Conservation (phyloP, 371 early-diverging fungal genomes). For the Syncephalastrum sp. region DNA sequence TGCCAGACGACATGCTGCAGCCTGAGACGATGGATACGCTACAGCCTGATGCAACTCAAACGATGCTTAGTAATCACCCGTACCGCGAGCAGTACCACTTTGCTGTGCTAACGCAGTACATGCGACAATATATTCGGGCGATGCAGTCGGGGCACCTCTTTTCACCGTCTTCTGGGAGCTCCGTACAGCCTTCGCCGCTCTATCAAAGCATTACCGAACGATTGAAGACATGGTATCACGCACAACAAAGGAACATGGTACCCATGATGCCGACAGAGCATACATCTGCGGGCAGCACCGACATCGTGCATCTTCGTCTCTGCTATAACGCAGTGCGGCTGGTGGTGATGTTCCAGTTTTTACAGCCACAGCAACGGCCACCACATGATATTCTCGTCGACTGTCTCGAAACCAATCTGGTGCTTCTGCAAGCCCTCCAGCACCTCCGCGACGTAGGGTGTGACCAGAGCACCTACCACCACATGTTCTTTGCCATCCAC, state of each 20-base stretch:
- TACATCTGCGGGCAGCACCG: conserved; percentile 1
- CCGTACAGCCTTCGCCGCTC: conserved; percentile 20
- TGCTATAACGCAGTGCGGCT: conserved; percentile 42
- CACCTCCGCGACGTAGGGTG: conserved; percentile 28
- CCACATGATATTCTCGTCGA: conserved; percentile 32
- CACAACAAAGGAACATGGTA: not conserved
- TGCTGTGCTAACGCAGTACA: conserved; percentile 30
- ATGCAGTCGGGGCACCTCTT: conserved; percentile 25
- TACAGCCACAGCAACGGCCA: conserved; percentile 18
- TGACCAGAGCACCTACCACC: conserved; percentile 48
- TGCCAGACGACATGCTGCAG: conserved; percentile 24
- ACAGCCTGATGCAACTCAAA: not conserved
- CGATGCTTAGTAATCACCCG: not conserved
- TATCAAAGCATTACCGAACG: conserved; percentile 33
- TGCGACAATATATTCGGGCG: conserved; percentile 40
- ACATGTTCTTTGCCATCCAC: conserved; percentile 46
- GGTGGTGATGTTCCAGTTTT: conserved; percentile 35
- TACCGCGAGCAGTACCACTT: conserved; percentile 21
- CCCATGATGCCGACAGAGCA: not conserved
- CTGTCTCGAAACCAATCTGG: conserved; percentile 32
- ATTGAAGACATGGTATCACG: conserved; percentile 27
- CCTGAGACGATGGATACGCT: not conserved
- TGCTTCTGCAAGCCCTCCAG: conserved; percentile 27
- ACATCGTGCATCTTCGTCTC: conserved; percentile 29
- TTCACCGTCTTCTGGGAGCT: not conserved